phyloP scores from a whole-genome alignment of 1,284 basidiomycete species.

The Ceratobasidium papillatum region DNA sequence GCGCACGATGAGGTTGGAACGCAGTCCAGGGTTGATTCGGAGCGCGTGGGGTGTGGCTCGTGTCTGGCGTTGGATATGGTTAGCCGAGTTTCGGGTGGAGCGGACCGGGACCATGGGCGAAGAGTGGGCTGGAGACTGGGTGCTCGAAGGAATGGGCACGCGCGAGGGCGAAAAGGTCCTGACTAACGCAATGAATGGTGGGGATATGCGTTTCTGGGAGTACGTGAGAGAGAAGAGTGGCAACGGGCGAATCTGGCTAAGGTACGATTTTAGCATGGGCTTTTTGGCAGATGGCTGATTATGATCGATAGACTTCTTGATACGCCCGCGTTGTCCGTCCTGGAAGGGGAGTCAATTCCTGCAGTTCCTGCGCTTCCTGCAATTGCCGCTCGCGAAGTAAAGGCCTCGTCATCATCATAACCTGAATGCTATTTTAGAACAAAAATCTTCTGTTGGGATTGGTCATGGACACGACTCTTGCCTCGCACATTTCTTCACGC shows the following conservation, averaged over 20 bases:
- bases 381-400: neutral
- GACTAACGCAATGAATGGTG: constrained; percentile 62
- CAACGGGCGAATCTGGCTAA: constrained; percentile 56
- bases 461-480: constrained; percentile 3
- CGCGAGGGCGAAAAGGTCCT: constrained; percentile 67
- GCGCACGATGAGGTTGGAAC: neutral
- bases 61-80: constrained; percentile 52
- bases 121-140: constrained; percentile 78
- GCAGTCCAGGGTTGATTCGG: neutral
- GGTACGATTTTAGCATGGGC: neutral
- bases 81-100: constrained; percentile 46
- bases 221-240: constrained; percentile 68
- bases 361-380: neutral
- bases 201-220: constrained; percentile 60
- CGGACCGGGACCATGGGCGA: constrained; percentile 57
- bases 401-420: neutral
- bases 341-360: neutral
- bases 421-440: neutral
- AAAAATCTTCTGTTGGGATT: neutral
- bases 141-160: constrained; percentile 77
- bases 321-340: constrained; percentile 2
- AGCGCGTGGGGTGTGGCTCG: constrained; percentile 51
- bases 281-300: neutral
- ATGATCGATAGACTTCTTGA: constrained; percentile 17
- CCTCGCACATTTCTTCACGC: neutral